Evolutionary conservation across 1,284 basidiomycete genomes (phyloP), one percentile per base, ranked within the genome.

Genomic region (Ceratorhiza oryzae-sativae): DNA sequence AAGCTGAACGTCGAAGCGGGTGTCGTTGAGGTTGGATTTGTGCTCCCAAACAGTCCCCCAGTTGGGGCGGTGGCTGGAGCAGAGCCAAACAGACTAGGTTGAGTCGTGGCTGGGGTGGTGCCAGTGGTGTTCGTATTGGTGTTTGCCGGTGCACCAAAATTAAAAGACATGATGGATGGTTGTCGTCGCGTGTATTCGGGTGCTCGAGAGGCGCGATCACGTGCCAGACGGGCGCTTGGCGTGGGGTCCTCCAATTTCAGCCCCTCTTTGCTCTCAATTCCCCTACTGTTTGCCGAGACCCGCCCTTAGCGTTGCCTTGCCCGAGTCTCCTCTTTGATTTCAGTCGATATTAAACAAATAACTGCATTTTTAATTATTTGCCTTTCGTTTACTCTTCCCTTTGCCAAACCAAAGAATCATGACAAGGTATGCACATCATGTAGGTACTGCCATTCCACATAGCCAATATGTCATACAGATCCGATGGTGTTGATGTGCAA

Each of bases 131-230:
- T 68, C 4, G 46, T 51, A 41, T 36, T 56, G n/a, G n/a, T 68
- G 41, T 68, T 68, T 25, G 65, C 32, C 3, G 62, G 46, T 8
- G 62, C 36, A 8, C 65, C 65, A 56, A 68, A 68, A 41, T 46
- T 68, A 56, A 68, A 68, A 23, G 65, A 10, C 65, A 68, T 68
- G 34, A n/a, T 68, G 65, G 48, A 18, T 36, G 39, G 10, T 36
- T 42, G 15, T 48, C 34, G 63, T 68, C 65, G 65, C 34, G 65
- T 56, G 65, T 68, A 36, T 46, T 55, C 36, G 25, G 6, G 15
- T 42, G 48, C 25, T n/a, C 6, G 65, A 56, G 42, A 10, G 42
- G 42, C 42, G 27, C 62, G 62, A n/a, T 68, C 65, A 68, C 65
- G 65, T 68, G 65, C 5, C 6, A 55, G 20, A 9, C 6, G n/a